Conservation (phyloP, 2,329 filamentous ascomycete genomes). For the Exophiala spinifera region DNA sequence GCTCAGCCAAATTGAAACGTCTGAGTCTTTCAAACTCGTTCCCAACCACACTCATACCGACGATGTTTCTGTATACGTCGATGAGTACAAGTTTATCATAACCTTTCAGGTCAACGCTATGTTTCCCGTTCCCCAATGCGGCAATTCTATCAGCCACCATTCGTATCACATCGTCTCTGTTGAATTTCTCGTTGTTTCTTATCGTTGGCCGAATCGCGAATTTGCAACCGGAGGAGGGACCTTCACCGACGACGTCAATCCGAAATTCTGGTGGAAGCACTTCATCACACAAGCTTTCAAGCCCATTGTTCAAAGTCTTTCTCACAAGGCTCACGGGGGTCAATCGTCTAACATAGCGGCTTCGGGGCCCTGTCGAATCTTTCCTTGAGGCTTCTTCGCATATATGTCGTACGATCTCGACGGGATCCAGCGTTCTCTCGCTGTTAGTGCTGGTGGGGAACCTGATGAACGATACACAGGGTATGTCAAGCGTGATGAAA, state of each 20-base stretch:
- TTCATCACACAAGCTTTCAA: constrained; percentile 55
- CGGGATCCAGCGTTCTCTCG: constrained; percentile 55
- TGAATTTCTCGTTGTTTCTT: constrained; percentile 57
- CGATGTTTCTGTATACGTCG: constrained; percentile 61
- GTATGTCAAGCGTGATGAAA: constrained; percentile 27
- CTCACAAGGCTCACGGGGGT: constrained; percentile 58
- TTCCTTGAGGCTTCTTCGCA: constrained; percentile 55
- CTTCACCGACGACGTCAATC: constrained; percentile 47
- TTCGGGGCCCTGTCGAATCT: constrained; percentile 48
- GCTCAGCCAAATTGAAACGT: constrained; percentile 61
- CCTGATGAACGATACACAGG: constrained; percentile 28
- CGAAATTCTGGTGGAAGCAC: constrained; percentile 58
- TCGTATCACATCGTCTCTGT: constrained; percentile 58
- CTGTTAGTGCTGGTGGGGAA: constrained; percentile 7
- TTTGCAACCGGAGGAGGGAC: constrained; percentile 38
- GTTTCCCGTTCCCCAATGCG: constrained; percentile 44
- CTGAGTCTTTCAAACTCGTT: constrained; percentile 60
- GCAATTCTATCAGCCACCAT: constrained; percentile 55
- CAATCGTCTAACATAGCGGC: constrained; percentile 58
- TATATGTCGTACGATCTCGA: constrained; percentile 57
- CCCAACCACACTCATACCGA: constrained; percentile 62
- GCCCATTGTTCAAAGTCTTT: constrained; percentile 56
- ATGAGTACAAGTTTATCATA: constrained; percentile 62
- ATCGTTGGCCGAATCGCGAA: constrained; percentile 63
- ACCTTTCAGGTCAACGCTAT: constrained; percentile 59